Percentiles rank a stretch among this genome's conserved stretches.
phyloP scores from a whole-genome alignment of 2,329 filamentous ascomycete genomes.

The Apiospora aurea region DNA sequence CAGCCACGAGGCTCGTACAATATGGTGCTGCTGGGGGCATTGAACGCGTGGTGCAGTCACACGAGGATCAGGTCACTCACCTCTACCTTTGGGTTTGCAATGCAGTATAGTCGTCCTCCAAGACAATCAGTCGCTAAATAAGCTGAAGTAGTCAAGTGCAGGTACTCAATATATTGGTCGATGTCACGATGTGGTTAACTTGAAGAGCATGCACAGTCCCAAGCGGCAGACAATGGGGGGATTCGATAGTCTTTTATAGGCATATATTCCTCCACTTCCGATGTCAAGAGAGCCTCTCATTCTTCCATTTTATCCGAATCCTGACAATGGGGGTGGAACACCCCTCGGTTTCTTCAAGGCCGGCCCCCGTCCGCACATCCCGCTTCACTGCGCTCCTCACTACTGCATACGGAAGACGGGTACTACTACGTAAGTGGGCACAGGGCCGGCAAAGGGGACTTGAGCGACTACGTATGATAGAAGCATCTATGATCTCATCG shows the following conservation, averaged over 20 bases:
- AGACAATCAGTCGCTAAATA: neutral
- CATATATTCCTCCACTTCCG: neutral
- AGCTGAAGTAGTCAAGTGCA: neutral
- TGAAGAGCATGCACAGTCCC: neutral
- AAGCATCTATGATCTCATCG: constrained; percentile 14
- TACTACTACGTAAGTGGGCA: neutral
- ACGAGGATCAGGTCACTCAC: neutral
- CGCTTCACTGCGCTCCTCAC: neutral
- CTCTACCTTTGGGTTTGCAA: neutral
- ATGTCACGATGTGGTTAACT: neutral
- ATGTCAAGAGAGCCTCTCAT: neutral
- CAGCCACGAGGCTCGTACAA: neutral
- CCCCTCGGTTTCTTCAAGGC: constrained; percentile 3
- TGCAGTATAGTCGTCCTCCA: neutral
- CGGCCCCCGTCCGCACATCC: neutral
- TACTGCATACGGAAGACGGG: neutral
- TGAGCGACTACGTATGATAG: neutral
- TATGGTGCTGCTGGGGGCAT: neutral
- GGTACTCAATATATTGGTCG: neutral
- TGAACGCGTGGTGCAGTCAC: neutral
- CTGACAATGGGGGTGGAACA: neutral
- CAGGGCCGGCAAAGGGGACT: neutral
- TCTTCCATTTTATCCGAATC: neutral
- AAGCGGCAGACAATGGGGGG: neutral
- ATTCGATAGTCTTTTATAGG: neutral